These are phyloP conservation scores for Collariella sp. DNA, from an alignment of 495 filamentous ascomycete genomes.

Conservation along the genomic window DNA sequence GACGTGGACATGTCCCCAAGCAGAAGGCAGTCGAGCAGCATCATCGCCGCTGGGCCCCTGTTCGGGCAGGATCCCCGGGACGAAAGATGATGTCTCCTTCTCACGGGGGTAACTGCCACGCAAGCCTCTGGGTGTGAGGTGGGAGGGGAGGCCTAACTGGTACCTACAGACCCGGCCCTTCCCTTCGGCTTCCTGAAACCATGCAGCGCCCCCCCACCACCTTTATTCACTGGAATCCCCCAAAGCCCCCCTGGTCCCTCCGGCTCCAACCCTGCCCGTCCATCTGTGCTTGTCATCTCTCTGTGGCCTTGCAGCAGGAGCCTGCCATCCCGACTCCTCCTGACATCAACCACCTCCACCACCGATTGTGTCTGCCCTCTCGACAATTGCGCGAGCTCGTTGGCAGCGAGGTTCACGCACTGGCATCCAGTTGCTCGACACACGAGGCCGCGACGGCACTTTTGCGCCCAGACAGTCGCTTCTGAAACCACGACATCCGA, in stretches of 20 bases:
- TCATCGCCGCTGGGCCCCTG: too few species aligned
- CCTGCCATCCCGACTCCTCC: neutral
- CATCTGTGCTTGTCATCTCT: constrained; percentile 2
- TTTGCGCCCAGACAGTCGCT: too few species aligned
- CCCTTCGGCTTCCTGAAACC: constrained; percentile 20
- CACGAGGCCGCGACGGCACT: neutral
- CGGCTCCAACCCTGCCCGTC: constrained; percentile 13
- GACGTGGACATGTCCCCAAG: too few species aligned
- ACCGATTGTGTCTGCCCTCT: constrained; percentile 13
- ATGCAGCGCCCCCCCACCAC: constrained; percentile 18
- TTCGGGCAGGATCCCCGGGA: neutral
- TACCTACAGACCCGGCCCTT: neutral
- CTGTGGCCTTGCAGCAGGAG: neutral
- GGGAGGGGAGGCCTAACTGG: constrained; percentile 2
- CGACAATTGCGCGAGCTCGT: constrained; percentile 10
- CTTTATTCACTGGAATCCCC: constrained; percentile 19
- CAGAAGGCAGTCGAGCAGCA: too few species aligned
- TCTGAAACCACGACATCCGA: too few species aligned
- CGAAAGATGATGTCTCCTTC: neutral
- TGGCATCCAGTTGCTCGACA: neutral
- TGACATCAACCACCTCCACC: constrained; percentile 1
- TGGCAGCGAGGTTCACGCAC: constrained; percentile 4
- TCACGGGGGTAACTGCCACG: constrained; percentile 18
- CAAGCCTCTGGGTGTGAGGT: constrained; percentile 16
- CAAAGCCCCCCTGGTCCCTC: constrained; percentile 8